Percentiles rank a stretch among this genome's conserved stretches.
phyloP scores from a whole-genome alignment of 2,329 filamentous ascomycete species.

The Stagonosporopsis vannaccii region DNA sequence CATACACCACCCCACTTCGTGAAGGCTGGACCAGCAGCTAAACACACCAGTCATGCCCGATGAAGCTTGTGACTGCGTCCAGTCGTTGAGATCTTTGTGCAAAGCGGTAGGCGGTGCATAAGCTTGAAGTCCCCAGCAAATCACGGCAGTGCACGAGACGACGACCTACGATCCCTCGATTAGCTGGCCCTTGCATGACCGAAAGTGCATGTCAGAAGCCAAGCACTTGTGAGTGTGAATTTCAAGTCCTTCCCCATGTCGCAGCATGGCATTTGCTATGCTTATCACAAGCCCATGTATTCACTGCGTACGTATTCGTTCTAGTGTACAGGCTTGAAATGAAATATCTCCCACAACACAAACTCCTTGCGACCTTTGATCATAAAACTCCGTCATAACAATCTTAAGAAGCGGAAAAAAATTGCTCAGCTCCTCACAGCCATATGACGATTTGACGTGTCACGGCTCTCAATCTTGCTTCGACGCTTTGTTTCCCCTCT shows the following conservation, averaged over 20 bases:
- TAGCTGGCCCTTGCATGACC: slow-evolving; percentile 5
- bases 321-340: slow-evolving; percentile 1
- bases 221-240: slow-evolving; percentile 2
- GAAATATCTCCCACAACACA: not conserved
- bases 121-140: slow-evolving; percentile 5
- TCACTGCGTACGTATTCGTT: not conserved
- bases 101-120: slow-evolving; percentile 9
- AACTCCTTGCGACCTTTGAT: not conserved
- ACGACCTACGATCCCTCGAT: slow-evolving; percentile 12
- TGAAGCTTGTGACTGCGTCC: slow-evolving; percentile 6
- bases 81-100: slow-evolving; percentile 3
- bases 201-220: not conserved
- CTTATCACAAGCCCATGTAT: slow-evolving; percentile 1
- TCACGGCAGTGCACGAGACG: slow-evolving; percentile 3
- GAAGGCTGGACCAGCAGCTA: slow-evolving; percentile 4
- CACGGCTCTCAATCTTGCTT: not conserved
- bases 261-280: slow-evolving; percentile 10
- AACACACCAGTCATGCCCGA: slow-evolving; percentile 3
- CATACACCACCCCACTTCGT: slow-evolving; percentile 11
- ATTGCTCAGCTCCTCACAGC: not conserved
- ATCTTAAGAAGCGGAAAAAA: not conserved
- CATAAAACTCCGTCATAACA: slow-evolving; percentile 10
- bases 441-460: not conserved
- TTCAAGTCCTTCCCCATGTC: slow-evolving; percentile 2
- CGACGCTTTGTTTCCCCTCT: not conserved